Evolutionary conservation across 257 asterid genomes (phyloP).

Genomic region (Cordia subcordata): DNA sequence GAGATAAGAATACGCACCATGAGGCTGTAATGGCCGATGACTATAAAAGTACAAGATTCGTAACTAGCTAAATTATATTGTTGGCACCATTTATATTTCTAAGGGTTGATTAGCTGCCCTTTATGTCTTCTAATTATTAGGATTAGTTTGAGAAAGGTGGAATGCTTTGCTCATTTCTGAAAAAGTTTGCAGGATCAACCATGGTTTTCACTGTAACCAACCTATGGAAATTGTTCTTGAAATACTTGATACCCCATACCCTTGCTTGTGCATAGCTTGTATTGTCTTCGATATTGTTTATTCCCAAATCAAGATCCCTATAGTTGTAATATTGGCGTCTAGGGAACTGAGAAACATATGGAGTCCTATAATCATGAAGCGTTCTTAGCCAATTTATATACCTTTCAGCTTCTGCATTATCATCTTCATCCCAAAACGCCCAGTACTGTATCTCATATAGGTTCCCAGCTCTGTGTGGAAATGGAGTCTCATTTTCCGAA

Average conservation of each 20-base stretch:
- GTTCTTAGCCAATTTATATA: constrained; percentile 34
- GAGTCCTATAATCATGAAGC: constrained; percentile 24
- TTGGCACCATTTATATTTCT: no score
- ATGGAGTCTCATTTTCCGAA: constrained; percentile 24
- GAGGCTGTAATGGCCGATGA: no score
- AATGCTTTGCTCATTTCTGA: constrained; percentile 40
- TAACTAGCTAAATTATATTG: no score
- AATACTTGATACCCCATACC: constrained; percentile 31
- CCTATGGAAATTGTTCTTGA: constrained; percentile 29
- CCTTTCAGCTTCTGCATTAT: constrained; percentile 10
- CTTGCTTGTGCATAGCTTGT: constrained; percentile 33
- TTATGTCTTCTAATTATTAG: no score
- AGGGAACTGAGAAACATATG: constrained; percentile 33
- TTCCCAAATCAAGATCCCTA: constrained; percentile 43
- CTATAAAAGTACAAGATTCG: no score
- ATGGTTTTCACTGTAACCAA: constrained; percentile 27
- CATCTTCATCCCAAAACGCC: constrained; percentile 23
- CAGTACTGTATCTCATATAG: constrained; percentile 32
- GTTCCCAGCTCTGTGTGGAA: constrained; percentile 39
- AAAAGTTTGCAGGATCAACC: constrained; percentile 36
- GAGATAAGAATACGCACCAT: no score
- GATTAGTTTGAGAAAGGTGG: constrained; percentile 10
- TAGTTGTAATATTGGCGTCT: constrained; percentile 30
- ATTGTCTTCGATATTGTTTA: constrained; percentile 16
- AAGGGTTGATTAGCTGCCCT: no score